Evolutionary conservation across 306 rosid species (phyloP).

Genomic region (Sicyos baderoa): DNA sequence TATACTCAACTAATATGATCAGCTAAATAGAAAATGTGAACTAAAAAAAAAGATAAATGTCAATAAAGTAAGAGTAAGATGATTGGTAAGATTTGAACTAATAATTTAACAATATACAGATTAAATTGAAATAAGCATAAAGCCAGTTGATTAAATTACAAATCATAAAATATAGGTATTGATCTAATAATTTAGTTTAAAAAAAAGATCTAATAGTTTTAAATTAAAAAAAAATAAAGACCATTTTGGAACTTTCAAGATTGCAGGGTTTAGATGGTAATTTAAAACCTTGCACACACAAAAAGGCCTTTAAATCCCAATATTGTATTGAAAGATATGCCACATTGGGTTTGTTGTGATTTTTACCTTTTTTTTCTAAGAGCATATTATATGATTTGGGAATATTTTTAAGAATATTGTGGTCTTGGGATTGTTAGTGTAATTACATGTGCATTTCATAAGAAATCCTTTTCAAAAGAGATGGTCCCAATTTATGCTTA

Average conservation of each 20-base stretch:
- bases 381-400: slow-evolving; percentile 14
- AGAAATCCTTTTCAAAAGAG: not conserved
- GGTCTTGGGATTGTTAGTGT: slow-evolving; percentile 3
- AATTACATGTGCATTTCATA: not conserved
- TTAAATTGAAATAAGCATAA: too few relatives aligned
- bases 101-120: too few relatives aligned
- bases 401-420: slow-evolving; percentile 16
- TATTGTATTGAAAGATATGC: slow-evolving; percentile 3
- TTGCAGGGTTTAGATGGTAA: too few relatives aligned
- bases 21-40: too few relatives aligned
- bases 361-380: not conserved
- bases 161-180: too few relatives aligned
- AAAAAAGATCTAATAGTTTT: too few relatives aligned
- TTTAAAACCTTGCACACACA: too few relatives aligned
- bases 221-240: not conserved
- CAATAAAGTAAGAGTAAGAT: not conserved
- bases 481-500: not conserved
- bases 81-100: not conserved
- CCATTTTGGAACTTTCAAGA: not conserved
- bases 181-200: too few relatives aligned
- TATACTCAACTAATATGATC: too few relatives aligned
- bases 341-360: not conserved
- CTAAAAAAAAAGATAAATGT: too few relatives aligned
- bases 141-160: too few relatives aligned
- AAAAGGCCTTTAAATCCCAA: not conserved